Percentiles rank a stretch among this genome's conserved stretches.
These are phyloP conservation scores for Lactifluus volemus DNA, from an alignment of 768 basidiomycete genomes.

Conservation along the genomic window DNA sequence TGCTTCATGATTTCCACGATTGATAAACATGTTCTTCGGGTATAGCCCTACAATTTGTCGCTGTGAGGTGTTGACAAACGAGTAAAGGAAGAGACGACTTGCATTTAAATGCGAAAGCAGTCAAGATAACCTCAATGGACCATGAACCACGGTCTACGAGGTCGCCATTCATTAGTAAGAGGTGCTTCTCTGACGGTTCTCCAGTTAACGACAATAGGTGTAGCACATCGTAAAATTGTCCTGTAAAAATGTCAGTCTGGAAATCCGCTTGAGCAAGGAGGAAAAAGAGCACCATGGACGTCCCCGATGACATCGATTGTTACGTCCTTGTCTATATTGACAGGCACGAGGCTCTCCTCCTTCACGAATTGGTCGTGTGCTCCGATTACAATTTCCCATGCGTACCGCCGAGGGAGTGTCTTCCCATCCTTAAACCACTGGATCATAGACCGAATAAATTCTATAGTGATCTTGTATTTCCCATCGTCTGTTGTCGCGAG, in stretches of 20 bases:
- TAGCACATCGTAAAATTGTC: constrained; percentile 91
- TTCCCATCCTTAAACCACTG: constrained; percentile 94
- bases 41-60: constrained; percentile 63
- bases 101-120: constrained; percentile 95
- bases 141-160: constrained; percentile 96
- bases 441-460: constrained; percentile 82
- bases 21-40: constrained; percentile 83
- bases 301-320: constrained; percentile 95
- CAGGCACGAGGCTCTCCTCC: constrained; percentile 75
- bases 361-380: constrained; percentile 66
- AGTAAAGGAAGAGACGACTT: constrained; percentile 23
- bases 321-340: constrained; percentile 63
- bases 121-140: constrained; percentile 88
- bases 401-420: constrained; percentile 78
- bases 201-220: constrained; percentile 84
- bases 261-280: neutral
- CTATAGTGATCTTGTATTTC: constrained; percentile 62
- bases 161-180: constrained; percentile 87
- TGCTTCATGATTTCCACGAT: constrained; percentile 94
- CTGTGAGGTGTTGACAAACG: neutral
- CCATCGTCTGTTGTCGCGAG: constrained; percentile 51
- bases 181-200: constrained; percentile 76
- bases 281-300: constrained; percentile 59
- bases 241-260: constrained; percentile 31
- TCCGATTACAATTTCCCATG: constrained; percentile 92